A percentile compares a stretch with the other conserved stretches of the same genome.
phyloP scores from a whole-genome alignment of 352 stramenopile genomes.

The Phytophthora sansomeana region DNA sequence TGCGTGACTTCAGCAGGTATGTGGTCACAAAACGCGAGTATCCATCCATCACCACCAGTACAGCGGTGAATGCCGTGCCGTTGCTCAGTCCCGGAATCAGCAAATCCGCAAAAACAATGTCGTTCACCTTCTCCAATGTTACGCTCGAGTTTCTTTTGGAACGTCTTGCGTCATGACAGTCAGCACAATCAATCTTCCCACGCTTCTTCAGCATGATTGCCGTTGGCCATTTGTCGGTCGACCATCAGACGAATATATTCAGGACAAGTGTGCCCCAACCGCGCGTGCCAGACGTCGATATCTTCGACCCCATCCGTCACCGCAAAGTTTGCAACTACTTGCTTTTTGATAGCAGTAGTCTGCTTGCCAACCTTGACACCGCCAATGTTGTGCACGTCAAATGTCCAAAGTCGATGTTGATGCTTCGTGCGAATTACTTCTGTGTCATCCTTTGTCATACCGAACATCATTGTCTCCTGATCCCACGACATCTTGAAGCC shows the following conservation, averaged over 20 bases:
- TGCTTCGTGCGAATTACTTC: conserved; percentile 10
- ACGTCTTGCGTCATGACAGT: conserved; percentile 21
- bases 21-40: no score
- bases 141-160: conserved; percentile 11
- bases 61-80: conserved; percentile 1
- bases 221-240: conserved; percentile 18
- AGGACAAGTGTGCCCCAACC: conserved; percentile 10
- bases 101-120: conserved; percentile 22
- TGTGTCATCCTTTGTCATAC: conserved; percentile 8
- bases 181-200: conserved; percentile 14
- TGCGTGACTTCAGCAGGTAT: no score
- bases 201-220: no score
- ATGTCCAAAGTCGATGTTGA: conserved; percentile 18
- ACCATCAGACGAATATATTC: conserved; percentile 23
- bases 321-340: conserved; percentile 17
- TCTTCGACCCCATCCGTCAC: conserved; percentile 15
- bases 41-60: no score
- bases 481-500: conserved; percentile 25
- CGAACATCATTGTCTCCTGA: conserved; percentile 8
- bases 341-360: conserved; percentile 6
- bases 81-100: conserved; percentile 19
- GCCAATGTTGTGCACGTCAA: conserved; percentile 12
- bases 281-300: conserved; percentile 10
- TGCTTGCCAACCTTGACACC: no score
- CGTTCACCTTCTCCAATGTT: conserved; percentile 9